Base-by-base conservation (phyloP, 169 alveolate species). In the Cryptosporidium andersoni region DNA sequence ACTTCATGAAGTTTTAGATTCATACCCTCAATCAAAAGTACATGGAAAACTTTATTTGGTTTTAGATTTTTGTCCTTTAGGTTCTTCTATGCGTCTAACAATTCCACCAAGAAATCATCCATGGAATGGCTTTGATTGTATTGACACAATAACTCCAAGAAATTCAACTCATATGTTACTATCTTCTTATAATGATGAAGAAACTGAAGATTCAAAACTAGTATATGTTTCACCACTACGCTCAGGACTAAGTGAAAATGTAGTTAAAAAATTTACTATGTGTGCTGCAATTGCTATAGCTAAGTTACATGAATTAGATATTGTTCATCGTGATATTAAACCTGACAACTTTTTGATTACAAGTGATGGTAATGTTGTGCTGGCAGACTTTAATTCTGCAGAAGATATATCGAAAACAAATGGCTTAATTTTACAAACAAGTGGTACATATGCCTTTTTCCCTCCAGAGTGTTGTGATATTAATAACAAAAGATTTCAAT, bases 401-500 rank as follows among this genome's bases (percentile, higher is more conserved):
- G 88, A 67, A 55, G 25, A 25, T 25, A 25, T 25, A 25, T 25
- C 25, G 25, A 25, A 25, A 25, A 25, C 25, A 25, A 25, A 25
- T 25, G 25, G 25, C 25, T 25, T 25, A 25, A 65, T 65, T 40
- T 68, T 89, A 12, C 66, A 48, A 36, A 80, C 81, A 5, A 91
- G 88, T 53, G 96, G 96, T 45, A 91, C 95, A 11, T 81, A 90
- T 67, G 90, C 91, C 82, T 93, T 91, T 89, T 89, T 93, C 67
- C 92, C 96, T 7, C 96, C 96, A 45, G 96, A 93, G 85, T 81
- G 80, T 91, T 89, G 66, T 47, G 88, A 81, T 64, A 82, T 64
- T 36, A 81, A 64, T 53, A 65, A 37, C 39, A 74, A 81, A 82
- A 34, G 39, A 1, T 64, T 37, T 39, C 65, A 55, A n/a, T 5